These are phyloP conservation scores for Botrytis aclada DNA, from an alignment of 2,329 filamentous ascomycete genomes.

Conservation along the genomic window DNA sequence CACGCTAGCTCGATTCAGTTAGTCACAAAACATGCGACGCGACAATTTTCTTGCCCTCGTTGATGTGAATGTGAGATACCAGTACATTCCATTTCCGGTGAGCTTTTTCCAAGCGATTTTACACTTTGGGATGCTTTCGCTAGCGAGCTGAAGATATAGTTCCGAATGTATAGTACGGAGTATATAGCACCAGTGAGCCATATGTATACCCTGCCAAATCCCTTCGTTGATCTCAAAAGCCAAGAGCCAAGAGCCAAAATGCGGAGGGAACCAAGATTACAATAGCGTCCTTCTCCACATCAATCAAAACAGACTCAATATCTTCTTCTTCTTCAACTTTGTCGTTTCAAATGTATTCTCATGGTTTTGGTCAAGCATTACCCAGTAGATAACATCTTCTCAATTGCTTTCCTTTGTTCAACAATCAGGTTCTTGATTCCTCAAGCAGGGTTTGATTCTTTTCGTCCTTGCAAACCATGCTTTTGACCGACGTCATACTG, in stretches of 20 bases:
- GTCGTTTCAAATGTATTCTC: background rate
- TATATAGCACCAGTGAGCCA: background rate
- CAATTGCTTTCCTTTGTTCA: background rate
- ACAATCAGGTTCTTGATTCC: background rate
- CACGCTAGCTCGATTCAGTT: background rate
- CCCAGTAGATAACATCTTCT: background rate
- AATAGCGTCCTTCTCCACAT: background rate
- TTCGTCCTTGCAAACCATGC: background rate
- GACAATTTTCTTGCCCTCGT: background rate
- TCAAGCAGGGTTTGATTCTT: background rate
- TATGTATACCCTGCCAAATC: background rate
- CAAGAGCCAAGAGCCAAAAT: background rate
- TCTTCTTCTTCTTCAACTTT: background rate
- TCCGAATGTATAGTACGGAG: background rate
- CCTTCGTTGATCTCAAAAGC: background rate
- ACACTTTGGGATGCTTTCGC: background rate
- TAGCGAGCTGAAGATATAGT: background rate
- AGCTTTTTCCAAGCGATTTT: background rate
- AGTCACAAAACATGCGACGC: background rate
- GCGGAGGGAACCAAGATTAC: background rate
- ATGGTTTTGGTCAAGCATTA: background rate
- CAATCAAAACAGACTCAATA: background rate
- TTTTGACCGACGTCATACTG: constrained; percentile 2
- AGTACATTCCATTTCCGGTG: background rate
- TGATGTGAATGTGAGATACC: background rate